These are phyloP conservation scores for Volutella citrinella DNA, from an alignment of 2,329 filamentous ascomycete species.

Conservation along the genomic window DNA sequence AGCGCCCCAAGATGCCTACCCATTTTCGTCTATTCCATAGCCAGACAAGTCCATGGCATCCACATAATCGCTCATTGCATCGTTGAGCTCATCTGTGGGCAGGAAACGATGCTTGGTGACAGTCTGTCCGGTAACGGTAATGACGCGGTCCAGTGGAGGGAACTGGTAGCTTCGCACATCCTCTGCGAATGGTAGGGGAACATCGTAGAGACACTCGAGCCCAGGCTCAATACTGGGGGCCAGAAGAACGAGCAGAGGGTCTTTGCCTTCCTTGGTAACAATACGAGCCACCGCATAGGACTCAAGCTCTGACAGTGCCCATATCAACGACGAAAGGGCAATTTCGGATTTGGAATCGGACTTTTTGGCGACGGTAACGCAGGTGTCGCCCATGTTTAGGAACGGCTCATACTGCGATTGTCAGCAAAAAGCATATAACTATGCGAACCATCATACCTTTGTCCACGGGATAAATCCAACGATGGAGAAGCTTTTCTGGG, in stretches of 20 bases:
- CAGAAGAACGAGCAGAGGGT: slow-evolving; percentile 74
- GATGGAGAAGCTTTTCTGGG: slow-evolving; percentile 70
- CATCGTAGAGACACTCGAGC: slow-evolving; percentile 83
- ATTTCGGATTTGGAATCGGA: slow-evolving; percentile 79
- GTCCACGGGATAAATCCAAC: slow-evolving; percentile 79
- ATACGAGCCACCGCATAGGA: slow-evolving; percentile 84
- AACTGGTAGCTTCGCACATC: slow-evolving; percentile 90
- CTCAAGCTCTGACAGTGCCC: slow-evolving; percentile 80
- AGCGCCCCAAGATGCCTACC: too few relatives aligned
- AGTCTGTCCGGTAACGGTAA: slow-evolving; percentile 80
- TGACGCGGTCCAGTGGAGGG: slow-evolving; percentile 80
- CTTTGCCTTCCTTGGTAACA: slow-evolving; percentile 78
- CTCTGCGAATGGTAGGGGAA: slow-evolving; percentile 89
- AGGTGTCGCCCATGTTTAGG: slow-evolving; percentile 77
- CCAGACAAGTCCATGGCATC: slow-evolving; percentile 85
- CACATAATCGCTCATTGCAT: slow-evolving; percentile 88
- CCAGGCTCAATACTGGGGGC: slow-evolving; percentile 76
- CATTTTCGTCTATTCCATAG: slow-evolving; percentile 71
- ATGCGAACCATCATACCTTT: slow-evolving; percentile 47
- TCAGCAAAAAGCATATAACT: slow-evolving; percentile 8
- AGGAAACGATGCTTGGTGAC: slow-evolving; percentile 81
- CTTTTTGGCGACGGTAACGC: slow-evolving; percentile 73
- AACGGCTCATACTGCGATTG: slow-evolving; percentile 70
- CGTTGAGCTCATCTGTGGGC: slow-evolving; percentile 68
- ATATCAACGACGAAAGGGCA: slow-evolving; percentile 84